Evolutionary conservation across 345 rosid genomes (phyloP), one percentile per base, ranked within the genome.

Genomic region (Dovyalis caffra): DNA sequence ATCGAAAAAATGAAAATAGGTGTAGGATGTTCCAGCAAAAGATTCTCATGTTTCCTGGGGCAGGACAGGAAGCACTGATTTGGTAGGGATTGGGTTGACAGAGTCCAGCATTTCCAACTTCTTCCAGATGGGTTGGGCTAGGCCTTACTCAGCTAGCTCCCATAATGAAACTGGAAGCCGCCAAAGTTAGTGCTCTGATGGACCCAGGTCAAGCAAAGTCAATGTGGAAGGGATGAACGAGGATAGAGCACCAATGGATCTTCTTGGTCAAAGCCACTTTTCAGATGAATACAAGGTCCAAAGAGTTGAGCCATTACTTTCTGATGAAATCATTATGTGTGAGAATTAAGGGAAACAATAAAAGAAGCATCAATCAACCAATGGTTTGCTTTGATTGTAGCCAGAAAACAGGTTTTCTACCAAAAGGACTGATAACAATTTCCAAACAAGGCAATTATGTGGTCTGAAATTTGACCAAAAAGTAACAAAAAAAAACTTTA

Each of bases 361-460:
- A 66, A 33, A 33, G 43, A 33, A 70, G n/a, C 63, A 53, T 51
- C 37, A 53, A 70, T 53, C 61, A 70, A 53, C 31, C 43, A n/a
- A 37, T 1, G 20, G 33, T 28, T n/a, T 25, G 53, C 33, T 43
- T 67, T 6, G 49, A 38, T 67, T 43, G 5, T 67, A 28, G 3
- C 15, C 34, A 35, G 33, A 56, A 23, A 56, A 56, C 60, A 56
- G 25, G 60, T n/a, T 56, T 8, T 26, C 28, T n/a, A 18, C 56
- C n/a, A 8, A 49, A 35, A 35, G 38, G 38, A 35, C 38, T 6
- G 38, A 35, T 35, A n/a, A n/a, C n/a, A n/a, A n/a, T n/a, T n/a
- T n/a, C n/a, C n/a, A n/a, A n/a, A n/a, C n/a, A n/a, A n/a, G n/a
- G n/a, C n/a, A n/a, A n/a, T 43, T 18, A 43, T 43, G 47, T 43